Evolutionary conservation across 2,329 filamentous ascomycete genomes (phyloP).

Genomic region (Gliomastix tumulicola): DNA sequence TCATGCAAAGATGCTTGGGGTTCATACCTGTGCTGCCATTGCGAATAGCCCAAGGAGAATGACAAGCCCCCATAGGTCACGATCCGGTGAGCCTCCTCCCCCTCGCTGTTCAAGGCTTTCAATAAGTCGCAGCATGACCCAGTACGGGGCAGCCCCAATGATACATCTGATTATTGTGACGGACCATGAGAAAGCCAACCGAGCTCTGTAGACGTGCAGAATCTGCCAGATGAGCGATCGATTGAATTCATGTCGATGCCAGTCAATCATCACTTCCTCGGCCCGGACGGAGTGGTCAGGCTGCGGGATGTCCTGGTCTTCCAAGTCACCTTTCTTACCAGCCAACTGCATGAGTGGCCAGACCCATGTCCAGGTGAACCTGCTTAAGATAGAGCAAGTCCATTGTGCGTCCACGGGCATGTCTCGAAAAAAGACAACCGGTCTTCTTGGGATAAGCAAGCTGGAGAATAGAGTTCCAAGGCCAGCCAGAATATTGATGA

Average conservation of each 20-base stretch:
- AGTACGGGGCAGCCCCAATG: slow-evolving; percentile 64
- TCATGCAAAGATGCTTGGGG: background rate
- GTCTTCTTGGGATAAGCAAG: slow-evolving; percentile 57
- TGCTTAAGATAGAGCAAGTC: slow-evolving; percentile 52
- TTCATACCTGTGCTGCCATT: slow-evolving; percentile 37
- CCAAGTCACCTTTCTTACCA: slow-evolving; percentile 49
- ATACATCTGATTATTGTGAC: slow-evolving; percentile 47
- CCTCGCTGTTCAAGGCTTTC: slow-evolving; percentile 52
- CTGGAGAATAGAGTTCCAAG: slow-evolving; percentile 39
- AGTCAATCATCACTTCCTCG: slow-evolving; percentile 41
- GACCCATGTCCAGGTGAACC: slow-evolving; percentile 63
- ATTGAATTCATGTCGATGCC: slow-evolving; percentile 36
- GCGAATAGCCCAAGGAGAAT: slow-evolving; percentile 54
- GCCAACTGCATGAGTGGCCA: slow-evolving; percentile 46
- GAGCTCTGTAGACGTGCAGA: slow-evolving; percentile 46
- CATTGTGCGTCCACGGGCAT: slow-evolving; percentile 56
- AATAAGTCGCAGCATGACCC: slow-evolving; percentile 60
- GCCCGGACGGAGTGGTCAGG: slow-evolving; percentile 49
- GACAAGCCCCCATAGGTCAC: slow-evolving; percentile 62
- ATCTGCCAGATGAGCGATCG: slow-evolving; percentile 54
- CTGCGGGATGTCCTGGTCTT: slow-evolving; percentile 55
- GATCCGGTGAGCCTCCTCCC: slow-evolving; percentile 33
- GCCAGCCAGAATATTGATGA: slow-evolving; percentile 35
- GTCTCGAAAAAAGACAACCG: slow-evolving; percentile 55
- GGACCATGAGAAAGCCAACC: slow-evolving; percentile 51